Evolutionary conservation across 192 early-diverging fungal species (phyloP).

Genomic region (Rhizophagus clarus): DNA sequence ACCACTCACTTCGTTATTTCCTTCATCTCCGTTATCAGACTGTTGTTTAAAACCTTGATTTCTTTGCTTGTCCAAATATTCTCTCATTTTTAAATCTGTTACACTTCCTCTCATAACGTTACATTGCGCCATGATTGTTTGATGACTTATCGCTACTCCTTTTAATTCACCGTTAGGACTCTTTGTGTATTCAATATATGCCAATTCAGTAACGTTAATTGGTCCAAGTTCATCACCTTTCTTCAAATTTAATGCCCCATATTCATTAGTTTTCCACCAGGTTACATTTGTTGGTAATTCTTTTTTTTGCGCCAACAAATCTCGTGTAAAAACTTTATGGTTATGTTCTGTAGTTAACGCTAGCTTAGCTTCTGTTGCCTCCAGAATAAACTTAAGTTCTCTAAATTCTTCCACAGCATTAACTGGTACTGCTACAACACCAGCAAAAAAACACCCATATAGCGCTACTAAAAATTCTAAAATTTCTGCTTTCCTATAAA

Average conservation of each 20-base stretch:
- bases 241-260: conserved; percentile 64
- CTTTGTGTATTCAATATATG: conserved; percentile 87
- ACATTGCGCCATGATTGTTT: conserved; percentile 75
- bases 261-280: conserved; percentile 86
- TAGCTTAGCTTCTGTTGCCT: conserved; percentile 62
- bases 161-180: conserved; percentile 82
- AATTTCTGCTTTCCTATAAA: conserved; percentile 81
- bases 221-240: conserved; percentile 57
- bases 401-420: conserved; percentile 80
- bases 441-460: conserved; percentile 81
- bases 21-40: background rate
- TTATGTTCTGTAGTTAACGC: conserved; percentile 85
- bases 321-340: conserved; percentile 71
- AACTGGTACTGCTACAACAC: conserved; percentile 83
- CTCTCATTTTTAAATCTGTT: background rate
- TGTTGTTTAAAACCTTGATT: background rate
- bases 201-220: conserved; percentile 62
- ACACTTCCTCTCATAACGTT: conserved; percentile 40
- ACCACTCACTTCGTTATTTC: conserved; percentile 29
- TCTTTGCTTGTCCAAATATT: background rate
- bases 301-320: conserved; percentile 61
- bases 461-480: conserved; percentile 82
- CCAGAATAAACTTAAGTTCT: conserved; percentile 77
- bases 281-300: conserved; percentile 68
- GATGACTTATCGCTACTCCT: conserved; percentile 78